A percentile compares a stretch with the other conserved stretches of the same genome.
These are phyloP conservation scores for Paraphoma sp. DNA, from an alignment of 2,329 filamentous ascomycete species.

Conservation along the genomic window DNA sequence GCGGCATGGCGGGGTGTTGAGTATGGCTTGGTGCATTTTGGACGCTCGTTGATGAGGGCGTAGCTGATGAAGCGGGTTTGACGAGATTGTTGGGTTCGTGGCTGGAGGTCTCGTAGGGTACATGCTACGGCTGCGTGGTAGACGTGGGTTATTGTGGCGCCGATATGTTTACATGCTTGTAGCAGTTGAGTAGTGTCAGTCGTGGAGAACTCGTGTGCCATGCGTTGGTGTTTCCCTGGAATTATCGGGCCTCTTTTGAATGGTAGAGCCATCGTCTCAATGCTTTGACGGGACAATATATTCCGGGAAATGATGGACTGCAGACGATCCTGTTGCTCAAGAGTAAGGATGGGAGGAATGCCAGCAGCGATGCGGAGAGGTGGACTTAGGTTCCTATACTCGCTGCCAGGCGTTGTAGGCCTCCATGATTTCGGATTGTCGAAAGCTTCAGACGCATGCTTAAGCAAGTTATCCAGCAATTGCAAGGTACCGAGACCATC, in stretches of 20 bases:
- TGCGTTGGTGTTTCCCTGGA: conserved; percentile 16
- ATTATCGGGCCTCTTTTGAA: conserved; percentile 4
- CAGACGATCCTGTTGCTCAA: conserved; percentile 1
- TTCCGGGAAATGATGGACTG: conserved; percentile 7
- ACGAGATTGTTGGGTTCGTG: not conserved
- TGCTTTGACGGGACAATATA: not conserved
- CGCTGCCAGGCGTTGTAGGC: conserved; percentile 29
- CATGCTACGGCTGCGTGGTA: conserved; percentile 17
- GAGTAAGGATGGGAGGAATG: conserved; percentile 5
- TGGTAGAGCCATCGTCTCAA: conserved; percentile 6
- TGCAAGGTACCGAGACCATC: conserved; percentile 50
- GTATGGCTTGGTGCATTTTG: conserved; percentile 9
- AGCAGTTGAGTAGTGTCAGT: conserved; percentile 7
- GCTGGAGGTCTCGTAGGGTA: conserved; percentile 8
- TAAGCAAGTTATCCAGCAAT: conserved; percentile 42
- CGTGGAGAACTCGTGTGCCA: conserved; percentile 6
- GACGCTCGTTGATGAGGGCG: conserved; percentile 13
- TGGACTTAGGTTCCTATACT: conserved; percentile 30
- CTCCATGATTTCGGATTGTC: conserved; percentile 1
- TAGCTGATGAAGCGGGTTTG: conserved; percentile 13
- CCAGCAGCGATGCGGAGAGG: conserved; percentile 13
- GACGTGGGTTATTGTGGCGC: conserved; percentile 13
- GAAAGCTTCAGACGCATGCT: conserved; percentile 29
- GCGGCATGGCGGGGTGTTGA: conserved; percentile 9
- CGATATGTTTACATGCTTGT: conserved; percentile 10